These are phyloP conservation scores for Calvatia gigantea DNA, from an alignment of 768 basidiomycete genomes.

Conservation along the genomic window DNA sequence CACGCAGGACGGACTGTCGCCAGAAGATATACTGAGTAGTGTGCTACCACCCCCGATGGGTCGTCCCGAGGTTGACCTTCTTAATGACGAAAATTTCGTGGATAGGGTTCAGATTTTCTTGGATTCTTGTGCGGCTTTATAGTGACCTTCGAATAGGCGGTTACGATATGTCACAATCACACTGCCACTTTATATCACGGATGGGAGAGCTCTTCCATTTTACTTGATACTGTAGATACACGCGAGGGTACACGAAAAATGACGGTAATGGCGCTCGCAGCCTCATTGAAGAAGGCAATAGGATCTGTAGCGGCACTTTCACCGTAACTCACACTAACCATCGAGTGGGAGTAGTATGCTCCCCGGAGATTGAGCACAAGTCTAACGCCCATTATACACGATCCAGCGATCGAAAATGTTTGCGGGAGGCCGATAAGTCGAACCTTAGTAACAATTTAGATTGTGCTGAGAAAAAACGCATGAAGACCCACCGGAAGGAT, in stretches of 20 bases:
- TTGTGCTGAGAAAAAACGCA: not conserved
- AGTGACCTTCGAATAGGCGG: too few species aligned
- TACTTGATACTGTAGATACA: not conserved
- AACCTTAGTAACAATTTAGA: conserved; percentile 12
- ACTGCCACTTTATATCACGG: too few species aligned
- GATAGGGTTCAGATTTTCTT: conserved; percentile 1
- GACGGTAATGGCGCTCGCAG: not conserved
- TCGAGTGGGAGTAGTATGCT: conserved; percentile 21
- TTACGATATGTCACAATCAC: too few species aligned
- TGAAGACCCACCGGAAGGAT: conserved; percentile 16
- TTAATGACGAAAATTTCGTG: not conserved
- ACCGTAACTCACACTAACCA: not conserved
- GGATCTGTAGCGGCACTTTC: not conserved
- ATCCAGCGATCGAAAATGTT: conserved; percentile 71
- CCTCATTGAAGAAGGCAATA: not conserved
- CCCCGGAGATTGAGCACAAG: conserved; percentile 25
- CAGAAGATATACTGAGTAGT: not conserved
- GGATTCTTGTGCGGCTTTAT: not conserved
- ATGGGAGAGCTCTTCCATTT: not conserved
- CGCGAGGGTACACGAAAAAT: not conserved
- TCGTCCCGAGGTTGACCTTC: not conserved
- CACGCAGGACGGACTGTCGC: not conserved
- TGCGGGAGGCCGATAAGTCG: conserved; percentile 92
- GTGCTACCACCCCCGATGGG: not conserved
- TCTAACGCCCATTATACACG: conserved; percentile 24